phyloP scores from a whole-genome alignment of 495 filamentous ascomycete species.

The Podospora conica region DNA sequence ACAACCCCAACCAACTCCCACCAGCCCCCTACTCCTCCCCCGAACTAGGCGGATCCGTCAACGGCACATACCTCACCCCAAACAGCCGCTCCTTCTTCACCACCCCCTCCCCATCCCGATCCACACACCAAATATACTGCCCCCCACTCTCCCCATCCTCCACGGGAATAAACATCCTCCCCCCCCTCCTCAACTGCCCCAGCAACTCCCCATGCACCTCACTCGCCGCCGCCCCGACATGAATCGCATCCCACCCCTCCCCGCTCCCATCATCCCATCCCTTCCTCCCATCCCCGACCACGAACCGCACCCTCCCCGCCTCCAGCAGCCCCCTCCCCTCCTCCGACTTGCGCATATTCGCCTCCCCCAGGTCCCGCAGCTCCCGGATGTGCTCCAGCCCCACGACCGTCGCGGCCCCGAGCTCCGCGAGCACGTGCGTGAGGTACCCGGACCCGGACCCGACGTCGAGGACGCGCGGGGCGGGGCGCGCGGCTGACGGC shows the following conservation, averaged over 20 bases:
- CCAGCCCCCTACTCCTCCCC: too few species aligned
- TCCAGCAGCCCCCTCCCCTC: slow-evolving; percentile 59
- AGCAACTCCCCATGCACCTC: slow-evolving; percentile 66
- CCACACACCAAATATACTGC: slow-evolving; percentile 86
- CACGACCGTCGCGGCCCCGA: slow-evolving; percentile 57
- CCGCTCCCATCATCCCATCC: slow-evolving; percentile 52
- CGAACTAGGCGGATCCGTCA: slow-evolving; percentile 71
- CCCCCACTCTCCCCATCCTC: slow-evolving; percentile 44
- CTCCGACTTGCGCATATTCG: slow-evolving; percentile 67
- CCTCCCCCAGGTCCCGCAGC: slow-evolving; percentile 63
- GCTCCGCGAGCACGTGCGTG: slow-evolving; percentile 79
- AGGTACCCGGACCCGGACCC: slow-evolving; percentile 89
- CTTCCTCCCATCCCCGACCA: slow-evolving; percentile 74
- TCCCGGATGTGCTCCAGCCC: slow-evolving; percentile 85
- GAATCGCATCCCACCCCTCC: slow-evolving; percentile 75
- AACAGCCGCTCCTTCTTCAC: slow-evolving; percentile 69
- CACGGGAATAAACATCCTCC: slow-evolving; percentile 83
- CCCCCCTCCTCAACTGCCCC: slow-evolving; percentile 72
- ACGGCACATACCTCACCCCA: slow-evolving; percentile 86
- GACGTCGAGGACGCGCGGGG: slow-evolving; percentile 67
- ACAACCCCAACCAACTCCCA: background rate
- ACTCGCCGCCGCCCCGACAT: slow-evolving; percentile 84
- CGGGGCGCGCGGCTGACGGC: slow-evolving; percentile 35
- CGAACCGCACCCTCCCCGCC: slow-evolving; percentile 59
- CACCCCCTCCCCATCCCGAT: slow-evolving; percentile 74